Percentiles rank a stretch among this genome's conserved stretches.
Evolutionary conservation across 345 rosid species (phyloP).

Genomic region (Erodium maritimum): DNA sequence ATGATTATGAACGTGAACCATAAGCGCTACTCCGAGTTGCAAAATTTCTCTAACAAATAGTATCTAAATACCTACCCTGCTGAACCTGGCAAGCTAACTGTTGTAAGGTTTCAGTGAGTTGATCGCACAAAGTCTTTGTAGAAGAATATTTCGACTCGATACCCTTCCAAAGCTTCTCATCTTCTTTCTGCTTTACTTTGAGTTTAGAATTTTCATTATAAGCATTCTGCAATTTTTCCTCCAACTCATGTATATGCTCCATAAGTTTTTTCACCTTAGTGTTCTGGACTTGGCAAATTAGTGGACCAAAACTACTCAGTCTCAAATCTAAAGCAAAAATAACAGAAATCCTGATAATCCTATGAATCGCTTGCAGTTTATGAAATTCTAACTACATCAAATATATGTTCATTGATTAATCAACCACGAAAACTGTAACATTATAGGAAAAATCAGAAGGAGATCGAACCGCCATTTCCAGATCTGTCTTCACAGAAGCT

Average conservation of each 20-base stretch:
- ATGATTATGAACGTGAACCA: slow-evolving; percentile 8
- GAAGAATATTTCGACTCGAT: slow-evolving; percentile 78
- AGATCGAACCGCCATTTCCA: slow-evolving; percentile 68
- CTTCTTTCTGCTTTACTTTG: slow-evolving; percentile 77
- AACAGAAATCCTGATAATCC: neutral
- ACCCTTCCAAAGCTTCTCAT: slow-evolving; percentile 91
- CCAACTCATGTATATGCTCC: slow-evolving; percentile 47
- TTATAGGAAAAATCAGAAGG: neutral
- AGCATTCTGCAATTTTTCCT: slow-evolving; percentile 80
- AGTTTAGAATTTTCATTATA: slow-evolving; percentile 86
- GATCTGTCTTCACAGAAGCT: slow-evolving; percentile 68
- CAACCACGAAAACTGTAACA: neutral
- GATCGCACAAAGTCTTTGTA: slow-evolving; percentile 68
- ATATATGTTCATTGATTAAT: too few species aligned
- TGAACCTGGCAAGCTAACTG: slow-evolving; percentile 69
- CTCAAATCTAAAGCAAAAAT: neutral
- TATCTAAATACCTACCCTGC: slow-evolving; percentile 36
- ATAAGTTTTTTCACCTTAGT: slow-evolving; percentile 64
- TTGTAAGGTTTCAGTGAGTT: slow-evolving; percentile 67
- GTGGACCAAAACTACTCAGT: neutral
- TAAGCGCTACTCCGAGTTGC: neutral
- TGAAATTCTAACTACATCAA: too few species aligned
- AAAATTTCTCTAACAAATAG: too few species aligned
- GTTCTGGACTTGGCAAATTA: slow-evolving; percentile 29
- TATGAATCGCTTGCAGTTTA: too few species aligned